Conservation (phyloP, 352 stramenopile genomes). For the Lagenidium giganteum region DNA sequence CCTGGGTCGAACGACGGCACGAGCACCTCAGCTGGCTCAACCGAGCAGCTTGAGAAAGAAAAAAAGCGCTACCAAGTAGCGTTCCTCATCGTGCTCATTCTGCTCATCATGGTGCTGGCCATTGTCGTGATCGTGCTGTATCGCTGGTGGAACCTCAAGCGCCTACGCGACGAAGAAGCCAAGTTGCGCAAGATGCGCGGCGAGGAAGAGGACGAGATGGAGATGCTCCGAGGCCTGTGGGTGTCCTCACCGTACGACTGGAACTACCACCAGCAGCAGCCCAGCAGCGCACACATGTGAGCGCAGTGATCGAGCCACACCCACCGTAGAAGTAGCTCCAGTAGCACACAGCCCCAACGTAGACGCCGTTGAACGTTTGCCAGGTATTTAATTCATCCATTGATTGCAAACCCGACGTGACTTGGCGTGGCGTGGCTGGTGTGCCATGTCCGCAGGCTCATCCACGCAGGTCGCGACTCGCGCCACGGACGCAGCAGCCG, state of each 20-base stretch:
- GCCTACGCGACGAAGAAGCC: slow-evolving; percentile 11
- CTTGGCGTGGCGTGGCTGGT: no score
- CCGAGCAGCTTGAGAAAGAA: not conserved
- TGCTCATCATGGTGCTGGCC: slow-evolving; percentile 6
- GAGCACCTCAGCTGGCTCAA: not conserved
- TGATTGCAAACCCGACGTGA: no score
- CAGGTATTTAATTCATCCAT: no score
- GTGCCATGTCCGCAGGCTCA: no score
- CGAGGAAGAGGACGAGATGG: slow-evolving; percentile 16
- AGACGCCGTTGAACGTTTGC: no score
- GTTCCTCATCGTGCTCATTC: slow-evolving; percentile 15
- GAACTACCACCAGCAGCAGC: no score
- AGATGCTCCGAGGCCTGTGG: slow-evolving; percentile 17
- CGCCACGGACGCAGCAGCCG: no score
- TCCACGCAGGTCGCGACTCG: no score
- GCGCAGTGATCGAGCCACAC: no score
- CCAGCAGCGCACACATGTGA: no score
- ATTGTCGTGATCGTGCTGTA: slow-evolving; percentile 11
- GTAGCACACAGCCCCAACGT: no score
- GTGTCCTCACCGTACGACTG: slow-evolving; percentile 19
- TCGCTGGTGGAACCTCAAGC: slow-evolving; percentile 3
- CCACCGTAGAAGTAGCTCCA: no score
- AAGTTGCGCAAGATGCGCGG: slow-evolving; percentile 14
- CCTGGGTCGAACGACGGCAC: not conserved
- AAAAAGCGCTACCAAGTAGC: slow-evolving; percentile 9